Evolutionary conservation across 441 rosid genomes (phyloP).

Genomic region (Gossypium lobatum): DNA sequence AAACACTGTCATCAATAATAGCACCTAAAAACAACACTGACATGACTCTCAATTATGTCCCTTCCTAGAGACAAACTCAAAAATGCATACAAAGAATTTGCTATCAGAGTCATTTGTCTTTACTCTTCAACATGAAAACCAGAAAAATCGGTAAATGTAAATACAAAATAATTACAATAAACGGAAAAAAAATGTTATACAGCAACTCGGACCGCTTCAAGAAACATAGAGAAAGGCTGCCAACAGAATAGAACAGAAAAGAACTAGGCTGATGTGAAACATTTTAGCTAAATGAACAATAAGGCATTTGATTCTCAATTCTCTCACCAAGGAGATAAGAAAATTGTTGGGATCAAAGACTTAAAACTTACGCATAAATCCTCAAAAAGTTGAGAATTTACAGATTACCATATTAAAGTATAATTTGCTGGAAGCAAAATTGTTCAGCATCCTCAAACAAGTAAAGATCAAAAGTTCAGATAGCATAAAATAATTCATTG

Average conservation of each 20-base stretch:
- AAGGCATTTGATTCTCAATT: background rate
- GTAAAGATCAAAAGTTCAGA: conserved; percentile 5
- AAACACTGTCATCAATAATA: conserved; percentile 17
- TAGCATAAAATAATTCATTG: background rate
- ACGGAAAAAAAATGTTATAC: background rate
- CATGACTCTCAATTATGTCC: background rate
- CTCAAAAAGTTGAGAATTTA: background rate
- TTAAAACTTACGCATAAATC: background rate
- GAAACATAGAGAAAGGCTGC: background rate
- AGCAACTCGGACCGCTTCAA: background rate
- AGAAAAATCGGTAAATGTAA: background rate
- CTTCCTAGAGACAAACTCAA: background rate
- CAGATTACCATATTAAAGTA: background rate
- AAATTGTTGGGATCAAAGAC: background rate
- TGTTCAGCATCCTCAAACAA: background rate
- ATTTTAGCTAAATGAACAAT: background rate
- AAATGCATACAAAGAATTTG: background rate
- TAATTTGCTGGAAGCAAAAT: background rate
- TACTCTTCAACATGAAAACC: background rate
- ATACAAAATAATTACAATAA: background rate
- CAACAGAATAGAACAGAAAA: background rate
- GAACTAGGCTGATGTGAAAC: background rate
- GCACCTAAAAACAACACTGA: conserved; percentile 1
- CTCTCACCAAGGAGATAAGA: background rate
- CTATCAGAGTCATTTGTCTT: conserved; percentile 7